Conservation (phyloP, 768 basidiomycete species). For the Coprinellus micaceus region DNA sequence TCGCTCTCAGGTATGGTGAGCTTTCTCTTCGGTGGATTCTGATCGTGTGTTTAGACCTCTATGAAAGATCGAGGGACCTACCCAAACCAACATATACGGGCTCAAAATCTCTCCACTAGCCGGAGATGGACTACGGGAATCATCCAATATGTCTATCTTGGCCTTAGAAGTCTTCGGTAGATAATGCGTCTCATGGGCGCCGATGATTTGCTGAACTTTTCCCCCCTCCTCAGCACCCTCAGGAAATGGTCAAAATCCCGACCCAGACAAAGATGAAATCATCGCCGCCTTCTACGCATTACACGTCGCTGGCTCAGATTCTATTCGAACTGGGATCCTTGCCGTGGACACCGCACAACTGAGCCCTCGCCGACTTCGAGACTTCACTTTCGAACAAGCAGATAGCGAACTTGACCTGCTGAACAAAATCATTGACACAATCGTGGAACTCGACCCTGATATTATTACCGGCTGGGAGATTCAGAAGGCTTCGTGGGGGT, state of each 20-base stretch:
- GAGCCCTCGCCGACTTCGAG: slow-evolving; percentile 38
- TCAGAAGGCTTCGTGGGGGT: slow-evolving; percentile 88
- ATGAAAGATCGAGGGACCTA: slow-evolving; percentile 62
- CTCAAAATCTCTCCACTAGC: slow-evolving; percentile 51
- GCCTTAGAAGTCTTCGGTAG: slow-evolving; percentile 84
- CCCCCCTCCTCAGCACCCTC: slow-evolving; percentile 50
- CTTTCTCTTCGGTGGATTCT: not conserved
- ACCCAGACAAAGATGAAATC: slow-evolving; percentile 65
- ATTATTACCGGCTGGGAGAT: slow-evolving; percentile 92
- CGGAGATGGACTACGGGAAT: slow-evolving; percentile 41
- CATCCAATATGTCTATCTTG: slow-evolving; percentile 72
- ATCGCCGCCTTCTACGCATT: slow-evolving; percentile 71
- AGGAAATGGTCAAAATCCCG: slow-evolving; percentile 52
- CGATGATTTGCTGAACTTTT: not conserved
- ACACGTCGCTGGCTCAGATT: slow-evolving; percentile 44
- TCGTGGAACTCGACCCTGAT: slow-evolving; percentile 83
- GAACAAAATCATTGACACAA: slow-evolving; percentile 69
- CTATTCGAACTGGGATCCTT: slow-evolving; percentile 48
- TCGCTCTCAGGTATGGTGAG: slow-evolving; percentile 49
- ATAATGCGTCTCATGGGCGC: slow-evolving; percentile 22
- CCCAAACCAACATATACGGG: slow-evolving; percentile 70
- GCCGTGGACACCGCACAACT: slow-evolving; percentile 41
- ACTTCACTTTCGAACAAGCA: slow-evolving; percentile 48
- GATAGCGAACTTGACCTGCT: slow-evolving; percentile 75
- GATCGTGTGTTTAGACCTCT: not conserved